Conservation (phyloP, 2,329 filamentous ascomycete genomes). For the Cordyceps fumosorosea region DNA sequence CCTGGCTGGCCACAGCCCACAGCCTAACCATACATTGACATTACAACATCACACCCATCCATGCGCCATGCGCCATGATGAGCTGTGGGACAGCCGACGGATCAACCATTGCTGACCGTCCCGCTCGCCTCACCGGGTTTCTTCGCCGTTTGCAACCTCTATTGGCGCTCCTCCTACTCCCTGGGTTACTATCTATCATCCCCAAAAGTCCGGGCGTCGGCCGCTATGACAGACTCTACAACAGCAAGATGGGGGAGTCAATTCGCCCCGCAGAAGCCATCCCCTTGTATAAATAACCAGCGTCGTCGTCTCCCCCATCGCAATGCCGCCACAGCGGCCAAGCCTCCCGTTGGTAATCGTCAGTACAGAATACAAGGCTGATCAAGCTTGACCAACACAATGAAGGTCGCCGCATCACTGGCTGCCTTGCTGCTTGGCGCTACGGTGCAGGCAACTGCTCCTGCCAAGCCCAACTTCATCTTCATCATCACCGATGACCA, state of each 20-base stretch:
- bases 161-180: too few species aligned
- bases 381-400: neutral
- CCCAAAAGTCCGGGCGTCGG: too few species aligned
- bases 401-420: neutral
- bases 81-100: too few species aligned
- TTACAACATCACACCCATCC: too few species aligned
- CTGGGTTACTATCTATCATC: too few species aligned
- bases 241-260: too few species aligned
- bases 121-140: too few species aligned
- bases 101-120: too few species aligned
- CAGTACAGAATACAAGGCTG: neutral
- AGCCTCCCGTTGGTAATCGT: neutral
- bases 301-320: neutral
- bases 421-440: neutral
- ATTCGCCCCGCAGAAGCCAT: neutral
- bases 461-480: conserved; percentile 47
- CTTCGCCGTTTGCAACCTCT: too few species aligned
- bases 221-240: neutral
- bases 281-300: neutral
- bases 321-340: neutral
- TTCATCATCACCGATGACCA: conserved; percentile 64
- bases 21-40: too few species aligned
- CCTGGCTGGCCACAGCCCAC: too few species aligned
- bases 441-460: neutral
- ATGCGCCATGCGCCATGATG: too few species aligned